Base-by-base conservation (phyloP, 106 monocot species). In the Dioscorea zingiberensis region DNA sequence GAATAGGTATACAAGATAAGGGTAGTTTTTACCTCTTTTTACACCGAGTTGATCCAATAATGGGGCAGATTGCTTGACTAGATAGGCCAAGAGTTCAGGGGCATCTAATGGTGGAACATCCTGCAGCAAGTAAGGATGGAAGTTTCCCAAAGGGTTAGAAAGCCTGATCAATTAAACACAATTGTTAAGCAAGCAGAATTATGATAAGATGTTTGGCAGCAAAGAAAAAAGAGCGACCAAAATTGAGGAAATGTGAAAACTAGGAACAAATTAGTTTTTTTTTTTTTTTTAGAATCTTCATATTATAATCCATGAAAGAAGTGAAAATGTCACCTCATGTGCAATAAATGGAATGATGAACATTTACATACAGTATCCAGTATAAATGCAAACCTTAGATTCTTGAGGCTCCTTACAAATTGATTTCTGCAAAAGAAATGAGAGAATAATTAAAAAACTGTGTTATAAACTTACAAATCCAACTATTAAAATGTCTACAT, bases 1-100 rank as follows among this genome's bases (percentile, higher is more conserved):
- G 18, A 49, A 49, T 49, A 49, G 51, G 51, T 51, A 18, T 51
- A 13, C 12, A 51, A 51, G 51, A 2, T 4, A 51, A 51, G 8
- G 19, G 1, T 18, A 38, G 9, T 38, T 38, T 38, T 38, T 83
- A 97, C 91, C 95, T 73, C 77, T 47, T 62, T 63, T 73, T 38
- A 91, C 67, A 68, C 97, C 97, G 70, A 98, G 83, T 59, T 98
- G 88, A 65, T 98, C 88, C 59, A 98, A 82, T 44, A 91, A 73
- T 25, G 88, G 88, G 4, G 68, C 85, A 54, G 91, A 88, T 77
- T 97, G 89, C 69, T 73, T 89, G 26, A 93, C 82, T 13, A 98
- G 48, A 75, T 93, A 86, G 75, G 97, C 91, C 68, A 98, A 69
- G 24, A 98, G 81, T 68, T 98, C 97, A 66, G 81, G 53, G 17